A percentile compares a stretch with the other conserved stretches of the same genome.
Evolutionary conservation across 805 yeast species (phyloP).

Genomic region (Starmera dryadoides): DNA sequence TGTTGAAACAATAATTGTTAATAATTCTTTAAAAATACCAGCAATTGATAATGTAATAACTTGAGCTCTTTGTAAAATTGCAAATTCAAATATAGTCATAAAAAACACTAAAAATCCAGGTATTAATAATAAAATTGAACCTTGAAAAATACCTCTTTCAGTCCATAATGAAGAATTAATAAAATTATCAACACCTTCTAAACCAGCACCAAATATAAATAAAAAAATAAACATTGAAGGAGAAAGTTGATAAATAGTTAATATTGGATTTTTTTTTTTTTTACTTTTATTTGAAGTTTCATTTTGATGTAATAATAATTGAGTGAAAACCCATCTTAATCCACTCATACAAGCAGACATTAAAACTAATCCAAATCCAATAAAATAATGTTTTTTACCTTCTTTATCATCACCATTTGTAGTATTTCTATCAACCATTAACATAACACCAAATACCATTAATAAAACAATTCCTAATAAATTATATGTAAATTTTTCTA

Average conservation of each 20-base stretch:
- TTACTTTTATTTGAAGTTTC: slow-evolving; percentile 26
- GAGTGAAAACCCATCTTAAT: slow-evolving; percentile 92
- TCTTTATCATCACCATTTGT: slow-evolving; percentile 12
- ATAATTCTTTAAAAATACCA: slow-evolving; percentile 87
- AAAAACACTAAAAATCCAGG: slow-evolving; percentile 88
- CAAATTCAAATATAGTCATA: slow-evolving; percentile 86
- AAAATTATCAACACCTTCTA: slow-evolving; percentile 64
- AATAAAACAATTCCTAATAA: slow-evolving; percentile 61
- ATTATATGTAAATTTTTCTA: slow-evolving; percentile 68
- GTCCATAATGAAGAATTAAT: slow-evolving; percentile 54
- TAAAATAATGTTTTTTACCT: slow-evolving; percentile 15
- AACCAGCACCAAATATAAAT: slow-evolving; percentile 49
- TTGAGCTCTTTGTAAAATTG: slow-evolving; percentile 72
- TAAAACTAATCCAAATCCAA: slow-evolving; percentile 73
- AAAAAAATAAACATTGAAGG: slow-evolving; percentile 74
- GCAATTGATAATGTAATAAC: slow-evolving; percentile 84
- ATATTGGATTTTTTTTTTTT: slow-evolving; percentile 57
- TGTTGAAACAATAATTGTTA: slow-evolving; percentile 67
- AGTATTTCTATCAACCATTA: slow-evolving; percentile 65
- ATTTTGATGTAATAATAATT: slow-evolving; percentile 60
- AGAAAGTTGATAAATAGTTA: slow-evolving; percentile 75
- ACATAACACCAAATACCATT: slow-evolving; percentile 77
- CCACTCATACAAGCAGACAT: slow-evolving; percentile 81
- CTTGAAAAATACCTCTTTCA: slow-evolving; percentile 45
- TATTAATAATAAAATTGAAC: slow-evolving; percentile 52